These are phyloP conservation scores for Salisapilia sapeloensis DNA, from an alignment of 352 stramenopile genomes.

Conservation along the genomic window DNA sequence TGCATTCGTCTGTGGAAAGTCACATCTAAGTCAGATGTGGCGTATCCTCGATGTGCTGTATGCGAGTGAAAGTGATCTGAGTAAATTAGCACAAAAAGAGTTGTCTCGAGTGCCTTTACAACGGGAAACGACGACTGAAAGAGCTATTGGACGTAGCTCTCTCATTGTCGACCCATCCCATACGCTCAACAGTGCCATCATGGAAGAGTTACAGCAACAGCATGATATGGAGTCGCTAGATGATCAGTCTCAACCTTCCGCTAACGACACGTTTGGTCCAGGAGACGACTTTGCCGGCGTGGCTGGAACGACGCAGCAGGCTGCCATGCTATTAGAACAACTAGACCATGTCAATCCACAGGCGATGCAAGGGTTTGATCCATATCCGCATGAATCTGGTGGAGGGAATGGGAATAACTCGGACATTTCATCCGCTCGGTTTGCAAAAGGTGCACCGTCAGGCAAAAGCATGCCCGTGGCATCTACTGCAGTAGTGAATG, in stretches of 20 bases:
- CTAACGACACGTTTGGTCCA: too few species aligned
- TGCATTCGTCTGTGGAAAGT: constrained; percentile 51
- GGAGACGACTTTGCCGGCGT: too few species aligned
- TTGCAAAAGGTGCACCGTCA: constrained; percentile 1
- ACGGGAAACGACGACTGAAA: too few species aligned
- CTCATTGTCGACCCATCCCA: too few species aligned
- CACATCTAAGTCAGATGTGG: constrained; percentile 74
- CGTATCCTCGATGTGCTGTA: constrained; percentile 70
- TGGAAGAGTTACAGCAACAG: too few species aligned
- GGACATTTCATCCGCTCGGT: neutral
- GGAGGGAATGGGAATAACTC: constrained; percentile 7
- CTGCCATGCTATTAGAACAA: constrained; percentile 61
- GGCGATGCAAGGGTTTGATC: constrained; percentile 74
- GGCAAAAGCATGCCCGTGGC: constrained; percentile 11
- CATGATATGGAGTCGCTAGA: too few species aligned
- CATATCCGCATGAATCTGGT: constrained; percentile 61
- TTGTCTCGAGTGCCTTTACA: too few species aligned
- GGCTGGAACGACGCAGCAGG: too few species aligned
- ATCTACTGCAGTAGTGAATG: constrained; percentile 52
- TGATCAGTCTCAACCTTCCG: too few species aligned
- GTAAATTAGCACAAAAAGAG: too few species aligned
- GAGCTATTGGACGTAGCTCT: too few species aligned
- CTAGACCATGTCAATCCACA: constrained; percentile 77
- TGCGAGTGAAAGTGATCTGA: constrained; percentile 14
- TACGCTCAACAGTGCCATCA: too few species aligned